Base-by-base conservation (phyloP, 768 basidiomycete species). In the Botryobasidium botryosum region DNA sequence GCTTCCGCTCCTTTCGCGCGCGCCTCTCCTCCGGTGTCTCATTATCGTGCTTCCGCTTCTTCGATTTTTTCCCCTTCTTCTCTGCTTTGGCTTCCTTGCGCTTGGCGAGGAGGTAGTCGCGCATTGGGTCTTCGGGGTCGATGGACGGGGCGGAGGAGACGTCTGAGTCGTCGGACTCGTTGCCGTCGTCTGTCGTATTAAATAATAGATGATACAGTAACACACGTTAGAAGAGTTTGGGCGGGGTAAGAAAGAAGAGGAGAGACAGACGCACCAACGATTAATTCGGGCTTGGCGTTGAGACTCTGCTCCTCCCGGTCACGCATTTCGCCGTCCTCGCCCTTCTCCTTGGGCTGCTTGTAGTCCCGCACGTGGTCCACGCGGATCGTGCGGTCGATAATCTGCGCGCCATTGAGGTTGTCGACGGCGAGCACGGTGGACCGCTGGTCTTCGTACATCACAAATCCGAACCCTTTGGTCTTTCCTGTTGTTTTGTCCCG, bases 381-480 rank as follows among this genome's bases (percentile, higher is more conserved):
- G 15, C 90, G 77, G 41, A 99, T 65, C 2, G 77, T 92, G 53
- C 78, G 69, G 13, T 81, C 86, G 26, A 94, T 65, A 33, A 97
- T 79, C 44, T 75, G 75, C 38, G 90, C 85, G 33, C 94, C 94
- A 56, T 94, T 97, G 61, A 99, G 76, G 65, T 99, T 99, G 65
- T 99, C 94, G 50, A 99, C 92, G 6, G 94, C 94, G 40, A 99
- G 70, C 41, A 96, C 61, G 5, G 94, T 99, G 48, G 87, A 92
- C 39, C 87, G 74, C 63, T 99, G 94, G 61, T 99, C 90, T 62
- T 92, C 88, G 61, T 97, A 99, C 94, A 97, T 96, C 51, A 97
- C 68, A 66, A 96, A 99, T 6, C 75, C 91, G 59, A 97, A 99
- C 2, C 94, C 94, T 56, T 66, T 77, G 0, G 79, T 68, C 57